phyloP scores from a whole-genome alignment of 2,329 filamentous ascomycete genomes.

The Fusarium sublunatum region DNA sequence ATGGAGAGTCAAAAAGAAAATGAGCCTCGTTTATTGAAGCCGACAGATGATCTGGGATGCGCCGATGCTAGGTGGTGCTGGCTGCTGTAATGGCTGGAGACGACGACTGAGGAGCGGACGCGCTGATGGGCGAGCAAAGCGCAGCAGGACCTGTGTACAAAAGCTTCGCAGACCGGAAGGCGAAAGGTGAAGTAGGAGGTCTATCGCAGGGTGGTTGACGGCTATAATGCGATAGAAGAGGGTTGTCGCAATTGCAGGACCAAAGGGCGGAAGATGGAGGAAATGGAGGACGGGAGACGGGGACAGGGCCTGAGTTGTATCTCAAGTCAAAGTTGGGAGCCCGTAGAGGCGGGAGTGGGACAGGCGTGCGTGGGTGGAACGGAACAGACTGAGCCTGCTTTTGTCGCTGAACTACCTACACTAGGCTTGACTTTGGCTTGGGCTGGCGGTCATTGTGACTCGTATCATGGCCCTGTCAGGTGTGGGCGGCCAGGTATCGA shows the following conservation, averaged over 20 bases:
- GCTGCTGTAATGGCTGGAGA: constrained; percentile 18
- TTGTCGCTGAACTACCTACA: constrained; percentile 20
- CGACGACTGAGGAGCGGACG: constrained; percentile 23
- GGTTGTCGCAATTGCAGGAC: constrained; percentile 45
- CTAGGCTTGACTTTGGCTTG: constrained; percentile 26
- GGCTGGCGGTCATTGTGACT: constrained; percentile 30
- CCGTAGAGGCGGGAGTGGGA: constrained; percentile 38
- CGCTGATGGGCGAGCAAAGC: constrained; percentile 24
- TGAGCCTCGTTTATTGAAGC: neutral
- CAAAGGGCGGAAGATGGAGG: constrained; percentile 38
- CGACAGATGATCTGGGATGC: constrained; percentile 13
- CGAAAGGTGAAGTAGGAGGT: constrained; percentile 19
- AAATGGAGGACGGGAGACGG: constrained; percentile 43
- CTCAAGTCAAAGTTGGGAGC: constrained; percentile 45
- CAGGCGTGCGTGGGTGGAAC: constrained; percentile 44
- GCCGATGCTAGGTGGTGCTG: constrained; percentile 21
- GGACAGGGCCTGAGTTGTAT: constrained; percentile 46
- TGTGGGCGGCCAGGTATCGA: constrained; percentile 22
- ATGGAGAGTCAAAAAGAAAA: constrained; percentile 1
- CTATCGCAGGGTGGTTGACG: constrained; percentile 28
- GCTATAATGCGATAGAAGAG: constrained; percentile 38
- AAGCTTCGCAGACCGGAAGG: constrained; percentile 17
- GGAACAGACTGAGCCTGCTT: constrained; percentile 38
- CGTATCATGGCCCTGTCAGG: constrained; percentile 19
- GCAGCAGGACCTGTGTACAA: constrained; percentile 17